Conservation (phyloP, 2,329 filamentous ascomycete genomes). For the Penicillium capsulatum region DNA sequence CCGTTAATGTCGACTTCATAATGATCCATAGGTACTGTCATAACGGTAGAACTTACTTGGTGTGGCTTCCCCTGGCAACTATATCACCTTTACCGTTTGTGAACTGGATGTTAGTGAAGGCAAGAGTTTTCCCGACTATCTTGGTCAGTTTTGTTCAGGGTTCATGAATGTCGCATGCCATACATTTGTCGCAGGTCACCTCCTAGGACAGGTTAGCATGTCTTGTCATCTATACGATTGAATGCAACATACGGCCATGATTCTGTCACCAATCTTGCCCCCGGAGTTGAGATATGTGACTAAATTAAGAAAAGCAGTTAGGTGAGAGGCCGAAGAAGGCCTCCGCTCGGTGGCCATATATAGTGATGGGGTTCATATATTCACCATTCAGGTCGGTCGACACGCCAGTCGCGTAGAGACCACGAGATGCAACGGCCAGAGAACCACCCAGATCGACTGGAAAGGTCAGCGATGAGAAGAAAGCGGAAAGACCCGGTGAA, state of each 20-base stretch:
- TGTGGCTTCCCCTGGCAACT: constrained; percentile 63
- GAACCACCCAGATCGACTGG: constrained; percentile 63
- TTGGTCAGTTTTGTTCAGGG: constrained; percentile 7
- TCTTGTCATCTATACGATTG: background rate
- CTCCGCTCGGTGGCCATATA: constrained; percentile 1
- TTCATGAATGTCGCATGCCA: constrained; percentile 12
- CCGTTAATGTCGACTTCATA: constrained; percentile 1
- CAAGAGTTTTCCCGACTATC: constrained; percentile 61
- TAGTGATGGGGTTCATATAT: background rate
- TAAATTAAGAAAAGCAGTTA: constrained; percentile 10
- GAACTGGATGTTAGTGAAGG: constrained; percentile 61
- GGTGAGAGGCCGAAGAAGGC: background rate
- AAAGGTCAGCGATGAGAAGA: background rate
- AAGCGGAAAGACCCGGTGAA: background rate
- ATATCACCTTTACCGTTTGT: constrained; percentile 56
- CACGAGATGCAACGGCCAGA: constrained; percentile 61
- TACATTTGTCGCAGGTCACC: constrained; percentile 63
- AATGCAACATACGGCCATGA: constrained; percentile 47
- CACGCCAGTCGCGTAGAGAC: constrained; percentile 62
- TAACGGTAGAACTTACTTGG: constrained; percentile 50
- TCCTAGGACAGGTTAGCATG: constrained; percentile 40
- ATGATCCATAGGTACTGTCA: background rate
- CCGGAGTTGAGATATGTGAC: constrained; percentile 63
- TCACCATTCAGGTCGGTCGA: constrained; percentile 60
- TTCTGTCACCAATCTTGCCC: constrained; percentile 58